Percentiles rank a stretch among this genome's conserved stretches.
These are phyloP conservation scores for Fraxinus baroniana DNA, from an alignment of 305 asterid genomes.

Conservation along the genomic window DNA sequence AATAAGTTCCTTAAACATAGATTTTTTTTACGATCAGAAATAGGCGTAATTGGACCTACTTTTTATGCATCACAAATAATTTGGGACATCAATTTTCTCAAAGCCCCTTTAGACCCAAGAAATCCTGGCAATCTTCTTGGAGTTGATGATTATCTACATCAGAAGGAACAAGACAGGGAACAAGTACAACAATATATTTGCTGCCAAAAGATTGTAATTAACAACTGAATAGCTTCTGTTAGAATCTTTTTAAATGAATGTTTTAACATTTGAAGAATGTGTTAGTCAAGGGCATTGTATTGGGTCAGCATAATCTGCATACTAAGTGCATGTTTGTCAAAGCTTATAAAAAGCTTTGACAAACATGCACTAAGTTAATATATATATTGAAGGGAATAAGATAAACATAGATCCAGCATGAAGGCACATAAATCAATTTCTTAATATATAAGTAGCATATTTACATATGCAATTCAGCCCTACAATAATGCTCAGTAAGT, in stretches of 20 bases:
- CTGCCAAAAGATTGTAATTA: neutral
- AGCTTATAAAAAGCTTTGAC: neutral
- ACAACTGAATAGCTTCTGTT: neutral
- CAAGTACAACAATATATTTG: neutral
- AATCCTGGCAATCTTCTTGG: neutral
- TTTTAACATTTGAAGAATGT: neutral
- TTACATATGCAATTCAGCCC: neutral
- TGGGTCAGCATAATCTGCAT: neutral
- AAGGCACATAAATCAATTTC: neutral
- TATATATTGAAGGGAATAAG: neutral
- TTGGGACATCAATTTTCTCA: constrained; percentile 1
- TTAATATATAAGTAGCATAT: neutral
- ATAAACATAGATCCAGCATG: neutral
- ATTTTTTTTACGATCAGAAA: neutral
- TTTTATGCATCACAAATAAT: neutral
- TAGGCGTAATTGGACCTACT: neutral
- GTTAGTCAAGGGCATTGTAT: neutral
- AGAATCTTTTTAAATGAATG: neutral
- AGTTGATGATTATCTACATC: neutral
- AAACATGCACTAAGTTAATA: neutral
- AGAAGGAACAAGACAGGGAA: neutral
- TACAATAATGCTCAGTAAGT: neutral
- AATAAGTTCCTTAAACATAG: neutral
- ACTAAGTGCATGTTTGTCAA: neutral
- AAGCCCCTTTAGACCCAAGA: neutral